These are phyloP conservation scores for Coemansia sp. DNA, from an alignment of 192 early-diverging fungal genomes.

Conservation along the genomic window DNA sequence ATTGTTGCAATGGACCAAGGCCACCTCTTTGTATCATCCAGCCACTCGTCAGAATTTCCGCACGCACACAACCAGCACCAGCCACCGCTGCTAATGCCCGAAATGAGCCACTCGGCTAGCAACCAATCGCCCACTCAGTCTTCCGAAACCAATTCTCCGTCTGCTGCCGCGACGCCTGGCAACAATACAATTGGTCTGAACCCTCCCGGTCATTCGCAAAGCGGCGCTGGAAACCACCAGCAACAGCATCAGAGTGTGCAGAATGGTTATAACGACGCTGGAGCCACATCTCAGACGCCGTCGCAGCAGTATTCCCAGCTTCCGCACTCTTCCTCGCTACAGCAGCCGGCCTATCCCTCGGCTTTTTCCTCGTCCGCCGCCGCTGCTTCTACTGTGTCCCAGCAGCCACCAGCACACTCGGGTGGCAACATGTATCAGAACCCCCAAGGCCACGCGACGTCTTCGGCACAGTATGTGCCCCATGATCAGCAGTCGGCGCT, in stretches of 20 bases:
- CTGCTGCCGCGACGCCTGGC: conserved; percentile 23
- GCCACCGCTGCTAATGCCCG: conserved; percentile 19
- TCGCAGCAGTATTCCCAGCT: conserved; percentile 23
- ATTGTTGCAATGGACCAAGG: conserved; percentile 39
- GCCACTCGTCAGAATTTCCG: conserved; percentile 26
- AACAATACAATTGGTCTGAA: conserved; percentile 13
- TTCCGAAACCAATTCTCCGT: conserved; percentile 30
- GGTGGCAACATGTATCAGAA: conserved; percentile 36
- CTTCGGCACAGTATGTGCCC: conserved; percentile 48
- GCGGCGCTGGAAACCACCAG: conserved; percentile 10
- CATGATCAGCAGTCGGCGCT: conserved; percentile 43
- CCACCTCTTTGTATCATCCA: conserved; percentile 34
- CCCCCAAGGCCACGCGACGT: conserved; percentile 23
- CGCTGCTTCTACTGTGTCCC: conserved; percentile 13
- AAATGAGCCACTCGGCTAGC: conserved; percentile 41
- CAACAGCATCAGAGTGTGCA: conserved; percentile 19
- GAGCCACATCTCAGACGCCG: conserved; percentile 15
- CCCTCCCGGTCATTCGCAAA: conserved; percentile 12
- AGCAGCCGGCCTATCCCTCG: conserved; percentile 25
- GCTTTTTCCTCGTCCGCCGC: conserved; percentile 25
- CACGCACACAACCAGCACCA: conserved; percentile 20
- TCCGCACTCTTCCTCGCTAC: conserved; percentile 26
- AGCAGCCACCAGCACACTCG: conserved; percentile 17
- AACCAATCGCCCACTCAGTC: conserved; percentile 33
- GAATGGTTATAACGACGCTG: conserved; percentile 20